These are phyloP conservation scores for Akanthomyces uredinophilus DNA, from an alignment of 2,329 filamentous ascomycete species.

Conservation along the genomic window DNA sequence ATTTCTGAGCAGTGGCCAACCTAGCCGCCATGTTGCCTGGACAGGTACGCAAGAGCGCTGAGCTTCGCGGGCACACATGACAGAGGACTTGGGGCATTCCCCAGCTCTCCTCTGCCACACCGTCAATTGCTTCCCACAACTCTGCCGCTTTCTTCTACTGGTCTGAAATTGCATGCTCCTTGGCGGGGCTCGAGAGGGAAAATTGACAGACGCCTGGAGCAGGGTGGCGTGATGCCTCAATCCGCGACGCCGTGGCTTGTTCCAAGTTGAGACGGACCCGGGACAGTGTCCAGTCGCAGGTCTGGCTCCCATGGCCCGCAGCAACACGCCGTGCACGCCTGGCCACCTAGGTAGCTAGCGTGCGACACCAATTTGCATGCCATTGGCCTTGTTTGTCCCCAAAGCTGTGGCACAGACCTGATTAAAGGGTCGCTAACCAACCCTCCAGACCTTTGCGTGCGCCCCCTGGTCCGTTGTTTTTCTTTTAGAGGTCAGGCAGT, in stretches of 20 bases:
- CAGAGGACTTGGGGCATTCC: background rate
- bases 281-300: constrained; percentile 7
- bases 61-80: background rate
- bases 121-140: background rate
- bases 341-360: no score
- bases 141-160: background rate
- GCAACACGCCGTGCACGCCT: no score
- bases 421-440: constrained; percentile 2
- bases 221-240: constrained; percentile 4
- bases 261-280: constrained; percentile 14
- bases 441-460: background rate
- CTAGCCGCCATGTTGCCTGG: background rate
- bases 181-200: background rate
- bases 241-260: constrained; percentile 11
- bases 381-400: background rate
- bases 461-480: background rate
- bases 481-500: background rate
- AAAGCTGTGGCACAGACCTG: constrained; percentile 2
- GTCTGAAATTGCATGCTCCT: background rate
- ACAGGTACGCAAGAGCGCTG: background rate
- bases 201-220: background rate
- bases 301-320: background rate
- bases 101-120: background rate
- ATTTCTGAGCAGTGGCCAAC: background rate
- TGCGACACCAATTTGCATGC: background rate